phyloP scores from a whole-genome alignment of 139 green algal species.

The Tetraselmis striata region DNA sequence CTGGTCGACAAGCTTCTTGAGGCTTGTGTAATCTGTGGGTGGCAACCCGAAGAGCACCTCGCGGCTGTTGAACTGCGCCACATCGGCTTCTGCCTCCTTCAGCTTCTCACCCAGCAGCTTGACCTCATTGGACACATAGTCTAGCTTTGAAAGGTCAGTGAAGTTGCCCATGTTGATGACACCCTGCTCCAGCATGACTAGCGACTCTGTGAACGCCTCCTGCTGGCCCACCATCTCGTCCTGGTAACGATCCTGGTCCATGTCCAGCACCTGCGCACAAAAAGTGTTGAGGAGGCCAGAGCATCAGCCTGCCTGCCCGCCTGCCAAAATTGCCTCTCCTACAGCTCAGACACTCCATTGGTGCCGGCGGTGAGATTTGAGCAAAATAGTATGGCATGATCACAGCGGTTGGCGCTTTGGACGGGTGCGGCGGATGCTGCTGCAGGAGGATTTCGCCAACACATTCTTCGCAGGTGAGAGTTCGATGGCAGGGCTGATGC shows the following conservation, averaged over 20 bases:
- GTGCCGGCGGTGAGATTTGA: no score
- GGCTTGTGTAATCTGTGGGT: slow-evolving; percentile 52
- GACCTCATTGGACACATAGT: slow-evolving; percentile 36
- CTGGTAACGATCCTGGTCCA: slow-evolving; percentile 39
- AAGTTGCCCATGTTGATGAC: slow-evolving; percentile 32
- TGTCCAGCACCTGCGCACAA: slow-evolving; percentile 8
- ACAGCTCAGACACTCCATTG: no score
- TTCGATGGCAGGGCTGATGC: no score
- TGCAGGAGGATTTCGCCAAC: no score
- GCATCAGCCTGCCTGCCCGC: no score
- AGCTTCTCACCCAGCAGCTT: slow-evolving; percentile 39
- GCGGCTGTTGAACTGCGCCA: slow-evolving; percentile 47
- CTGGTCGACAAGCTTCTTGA: slow-evolving; percentile 48
- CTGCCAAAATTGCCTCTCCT: no score
- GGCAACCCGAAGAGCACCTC: slow-evolving; percentile 56
- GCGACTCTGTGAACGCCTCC: slow-evolving; percentile 43
- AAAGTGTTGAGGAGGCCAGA: no score
- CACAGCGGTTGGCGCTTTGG: no score
- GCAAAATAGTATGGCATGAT: no score
- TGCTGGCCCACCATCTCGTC: slow-evolving; percentile 59
- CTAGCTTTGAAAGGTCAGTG: slow-evolving; percentile 49
- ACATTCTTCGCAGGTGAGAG: no score
- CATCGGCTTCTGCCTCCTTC: slow-evolving; percentile 46
- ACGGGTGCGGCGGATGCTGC: no score
- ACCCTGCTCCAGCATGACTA: slow-evolving; percentile 37